Conservation (phyloP, 306 rosid genomes). For the Quercus dentata region DNA sequence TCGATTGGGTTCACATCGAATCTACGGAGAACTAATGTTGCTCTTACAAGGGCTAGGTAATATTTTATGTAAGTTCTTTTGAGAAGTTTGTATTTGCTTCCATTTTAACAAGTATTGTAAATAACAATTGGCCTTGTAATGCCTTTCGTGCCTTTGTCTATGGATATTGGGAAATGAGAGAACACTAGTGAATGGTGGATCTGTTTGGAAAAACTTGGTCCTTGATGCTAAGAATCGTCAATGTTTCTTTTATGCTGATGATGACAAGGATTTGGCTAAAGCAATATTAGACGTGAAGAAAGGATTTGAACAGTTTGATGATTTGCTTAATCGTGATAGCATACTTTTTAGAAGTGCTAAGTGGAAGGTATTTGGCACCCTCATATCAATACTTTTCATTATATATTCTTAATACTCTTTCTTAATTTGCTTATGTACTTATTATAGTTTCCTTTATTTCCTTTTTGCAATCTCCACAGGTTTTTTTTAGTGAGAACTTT, state of each 20-base stretch:
- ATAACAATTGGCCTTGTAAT: constrained; percentile 1
- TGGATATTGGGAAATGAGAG: constrained; percentile 79
- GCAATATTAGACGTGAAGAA: constrained; percentile 53
- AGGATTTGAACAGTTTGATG: constrained; percentile 57
- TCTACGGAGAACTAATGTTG: constrained; percentile 66
- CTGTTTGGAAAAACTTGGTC: constrained; percentile 61
- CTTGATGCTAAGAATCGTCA: constrained; percentile 54
- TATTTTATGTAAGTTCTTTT: background rate
- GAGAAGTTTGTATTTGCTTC: background rate
- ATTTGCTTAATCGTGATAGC: constrained; percentile 58
- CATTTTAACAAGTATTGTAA: background rate
- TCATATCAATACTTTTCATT: background rate
- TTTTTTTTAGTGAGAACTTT: constrained; percentile 64
- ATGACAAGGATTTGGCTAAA: constrained; percentile 57
- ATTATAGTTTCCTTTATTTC: background rate
- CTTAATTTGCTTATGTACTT: background rate
- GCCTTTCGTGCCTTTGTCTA: constrained; percentile 50
- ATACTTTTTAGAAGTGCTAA: constrained; percentile 47
- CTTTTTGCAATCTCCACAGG: constrained; percentile 26
- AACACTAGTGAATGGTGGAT: constrained; percentile 35
- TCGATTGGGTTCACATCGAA: constrained; percentile 51
- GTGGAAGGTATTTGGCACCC: constrained; percentile 59
- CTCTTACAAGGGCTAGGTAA: constrained; percentile 88
- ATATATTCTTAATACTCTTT: background rate
- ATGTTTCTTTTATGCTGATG: constrained; percentile 66